phyloP scores from a whole-genome alignment of 768 basidiomycete genomes.

The Serendipita sp. region DNA sequence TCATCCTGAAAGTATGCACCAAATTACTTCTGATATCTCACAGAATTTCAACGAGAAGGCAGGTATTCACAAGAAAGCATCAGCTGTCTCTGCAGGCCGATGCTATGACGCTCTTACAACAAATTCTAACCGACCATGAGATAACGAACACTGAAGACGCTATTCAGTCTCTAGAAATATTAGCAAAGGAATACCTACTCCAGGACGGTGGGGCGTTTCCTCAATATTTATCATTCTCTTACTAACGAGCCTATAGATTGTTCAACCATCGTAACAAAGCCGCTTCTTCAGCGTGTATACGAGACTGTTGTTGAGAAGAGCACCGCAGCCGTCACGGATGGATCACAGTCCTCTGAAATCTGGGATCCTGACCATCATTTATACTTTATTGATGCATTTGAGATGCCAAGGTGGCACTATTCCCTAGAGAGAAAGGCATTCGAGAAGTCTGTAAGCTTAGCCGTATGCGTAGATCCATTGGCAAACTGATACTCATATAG shows the following conservation, averaged over 20 bases:
- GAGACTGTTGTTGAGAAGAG: slow-evolving; percentile 55
- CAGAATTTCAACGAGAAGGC: background rate
- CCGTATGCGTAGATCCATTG: background rate
- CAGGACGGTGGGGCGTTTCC: slow-evolving; percentile 47
- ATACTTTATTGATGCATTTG: slow-evolving; percentile 75
- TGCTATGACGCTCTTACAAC: slow-evolving; percentile 52
- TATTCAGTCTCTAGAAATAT: slow-evolving; percentile 58
- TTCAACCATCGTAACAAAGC: slow-evolving; percentile 34
- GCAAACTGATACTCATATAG: slow-evolving; percentile 21
- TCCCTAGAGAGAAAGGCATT: slow-evolving; percentile 75
- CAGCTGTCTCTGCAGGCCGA: slow-evolving; percentile 56
- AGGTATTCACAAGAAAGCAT: slow-evolving; percentile 11
- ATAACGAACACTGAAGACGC: slow-evolving; percentile 49
- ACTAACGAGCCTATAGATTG: slow-evolving; percentile 10
- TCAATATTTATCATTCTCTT: background rate
- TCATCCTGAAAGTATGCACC: slow-evolving; percentile 10
- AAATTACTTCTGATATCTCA: slow-evolving; percentile 6
- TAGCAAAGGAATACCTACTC: slow-evolving; percentile 77
- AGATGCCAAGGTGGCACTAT: slow-evolving; percentile 93
- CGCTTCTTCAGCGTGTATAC: slow-evolving; percentile 55
- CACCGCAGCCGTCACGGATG: slow-evolving; percentile 24
- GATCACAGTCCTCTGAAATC: slow-evolving; percentile 34
- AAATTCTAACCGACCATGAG: slow-evolving; percentile 53
- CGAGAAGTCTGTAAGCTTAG: slow-evolving; percentile 44
- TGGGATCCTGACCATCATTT: slow-evolving; percentile 73